Evolutionary conservation across 75 land plant genomes (phyloP).

Genomic region (Selaginella tamariscina): DNA sequence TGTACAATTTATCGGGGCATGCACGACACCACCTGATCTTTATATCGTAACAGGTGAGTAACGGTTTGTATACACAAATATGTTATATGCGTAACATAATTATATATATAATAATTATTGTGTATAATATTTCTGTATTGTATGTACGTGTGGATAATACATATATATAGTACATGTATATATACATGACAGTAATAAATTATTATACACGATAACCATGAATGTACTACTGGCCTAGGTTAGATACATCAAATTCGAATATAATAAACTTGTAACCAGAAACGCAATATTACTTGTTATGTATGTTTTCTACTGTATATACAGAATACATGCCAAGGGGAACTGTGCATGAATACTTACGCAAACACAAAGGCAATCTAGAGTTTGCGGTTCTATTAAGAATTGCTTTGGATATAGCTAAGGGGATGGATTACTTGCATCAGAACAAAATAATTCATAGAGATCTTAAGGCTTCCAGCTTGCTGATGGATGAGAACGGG

Average conservation of each 20-base stretch:
- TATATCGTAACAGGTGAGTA: background rate
- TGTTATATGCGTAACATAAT: too few relatives aligned
- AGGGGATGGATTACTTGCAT: slow-evolving; percentile 10
- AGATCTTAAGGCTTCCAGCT: slow-evolving; percentile 8
- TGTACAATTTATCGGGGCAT: slow-evolving; percentile 10
- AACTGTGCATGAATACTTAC: slow-evolving; percentile 11
- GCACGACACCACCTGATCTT: slow-evolving; percentile 6
- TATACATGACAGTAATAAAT: too few relatives aligned
- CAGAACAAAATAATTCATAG: slow-evolving; percentile 11
- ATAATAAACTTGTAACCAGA: too few relatives aligned
- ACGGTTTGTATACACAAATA: background rate
- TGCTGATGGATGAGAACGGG: slow-evolving; percentile 7
- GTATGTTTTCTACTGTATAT: background rate
- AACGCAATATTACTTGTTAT: background rate
- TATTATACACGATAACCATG: too few relatives aligned
- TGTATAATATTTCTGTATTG: too few relatives aligned
- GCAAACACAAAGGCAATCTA: slow-evolving; percentile 1
- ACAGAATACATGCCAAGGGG: slow-evolving; percentile 8
- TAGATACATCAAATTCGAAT: too few relatives aligned
- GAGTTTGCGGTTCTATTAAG: background rate
- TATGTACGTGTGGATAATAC: too few relatives aligned
- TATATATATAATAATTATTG: too few relatives aligned
- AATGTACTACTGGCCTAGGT: too few relatives aligned
- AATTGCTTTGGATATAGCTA: slow-evolving; percentile 12
- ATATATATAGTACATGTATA: too few relatives aligned